A percentile compares a stretch with the other conserved stretches of the same genome.
phyloP scores from a whole-genome alignment of 1,284 basidiomycete species.

The Pholiota adiposa region DNA sequence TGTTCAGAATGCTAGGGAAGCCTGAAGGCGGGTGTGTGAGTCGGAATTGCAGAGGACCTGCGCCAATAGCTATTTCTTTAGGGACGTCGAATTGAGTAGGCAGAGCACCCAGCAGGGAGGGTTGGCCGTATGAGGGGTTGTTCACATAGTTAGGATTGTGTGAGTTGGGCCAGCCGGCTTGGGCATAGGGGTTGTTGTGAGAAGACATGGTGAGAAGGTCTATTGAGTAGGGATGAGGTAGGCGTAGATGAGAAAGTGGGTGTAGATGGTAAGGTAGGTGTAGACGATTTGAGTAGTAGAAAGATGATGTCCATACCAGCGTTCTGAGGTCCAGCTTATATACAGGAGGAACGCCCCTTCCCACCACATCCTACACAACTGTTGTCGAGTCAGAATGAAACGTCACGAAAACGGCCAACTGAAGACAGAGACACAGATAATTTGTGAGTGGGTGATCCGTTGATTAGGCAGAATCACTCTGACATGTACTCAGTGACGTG shows the following conservation, averaged over 20 bases:
- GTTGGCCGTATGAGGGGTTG: conserved; percentile 14
- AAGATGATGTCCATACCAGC: background rate
- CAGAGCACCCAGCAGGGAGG: conserved; percentile 30
- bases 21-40: conserved; percentile 41
- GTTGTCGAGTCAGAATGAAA: conserved; percentile 6
- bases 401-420: background rate
- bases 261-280: no score
- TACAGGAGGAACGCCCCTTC: background rate
- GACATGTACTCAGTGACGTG: no score
- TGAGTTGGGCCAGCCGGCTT: conserved; percentile 27
- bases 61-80: background rate
- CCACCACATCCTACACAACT: background rate
- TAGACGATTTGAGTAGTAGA: no score
- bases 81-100: conserved; percentile 22
- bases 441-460: conserved; percentile 6
- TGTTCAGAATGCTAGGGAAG: conserved; percentile 52
- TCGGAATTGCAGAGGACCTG: conserved; percentile 44
- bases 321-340: background rate
- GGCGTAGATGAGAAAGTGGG: background rate
- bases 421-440: background rate
- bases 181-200: conserved; percentile 29
- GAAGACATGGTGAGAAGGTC: conserved; percentile 18
- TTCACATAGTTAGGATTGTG: conserved; percentile 22
- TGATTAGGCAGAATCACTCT: no score
- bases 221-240: background rate